These are phyloP conservation scores for Paxillus ammoniavirescens DNA, from an alignment of 768 basidiomycete genomes.

Conservation along the genomic window DNA sequence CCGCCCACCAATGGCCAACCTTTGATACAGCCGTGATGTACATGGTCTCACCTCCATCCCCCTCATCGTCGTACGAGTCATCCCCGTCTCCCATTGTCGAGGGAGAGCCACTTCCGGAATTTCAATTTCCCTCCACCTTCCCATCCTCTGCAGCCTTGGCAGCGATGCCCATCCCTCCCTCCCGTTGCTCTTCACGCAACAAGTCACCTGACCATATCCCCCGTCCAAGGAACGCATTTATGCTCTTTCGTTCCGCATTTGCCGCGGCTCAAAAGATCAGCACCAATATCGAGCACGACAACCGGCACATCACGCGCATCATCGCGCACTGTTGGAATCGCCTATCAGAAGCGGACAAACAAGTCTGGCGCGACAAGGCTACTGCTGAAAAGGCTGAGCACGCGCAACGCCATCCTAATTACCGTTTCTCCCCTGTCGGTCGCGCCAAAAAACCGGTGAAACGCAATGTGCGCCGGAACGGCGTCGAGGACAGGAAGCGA, in stretches of 20 bases:
- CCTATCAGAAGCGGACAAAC: conserved; percentile 49
- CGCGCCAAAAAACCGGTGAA: conserved; percentile 45
- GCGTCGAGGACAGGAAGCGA: conserved; percentile 45
- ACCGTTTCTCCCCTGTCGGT: conserved; percentile 49
- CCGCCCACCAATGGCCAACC: conserved; percentile 20
- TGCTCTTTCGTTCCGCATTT: conserved; percentile 64
- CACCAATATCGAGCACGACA: conserved; percentile 51
- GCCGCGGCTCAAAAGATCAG: conserved; percentile 49
- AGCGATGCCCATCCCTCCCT: conserved; percentile 29
- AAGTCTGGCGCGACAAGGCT: conserved; percentile 50
- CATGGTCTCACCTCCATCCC: conserved; percentile 4
- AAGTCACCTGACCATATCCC: conserved; percentile 41
- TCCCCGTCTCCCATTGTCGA: conserved; percentile 10
- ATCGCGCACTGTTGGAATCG: conserved; percentile 55
- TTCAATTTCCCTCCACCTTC: conserved; percentile 2
- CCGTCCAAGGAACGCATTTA: conserved; percentile 42
- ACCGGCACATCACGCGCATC: conserved; percentile 57
- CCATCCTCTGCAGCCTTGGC: conserved; percentile 22
- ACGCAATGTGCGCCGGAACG: conserved; percentile 53
- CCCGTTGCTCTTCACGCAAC: conserved; percentile 28
- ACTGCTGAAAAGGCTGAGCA: conserved; percentile 52
- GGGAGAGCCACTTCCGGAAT: neutral
- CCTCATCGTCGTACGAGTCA: conserved; percentile 8
- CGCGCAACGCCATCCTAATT: conserved; percentile 47
- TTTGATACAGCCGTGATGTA: conserved; percentile 19